Conservation (phyloP, 352 stramenopile species). For the Pythium phragmiticola region DNA sequence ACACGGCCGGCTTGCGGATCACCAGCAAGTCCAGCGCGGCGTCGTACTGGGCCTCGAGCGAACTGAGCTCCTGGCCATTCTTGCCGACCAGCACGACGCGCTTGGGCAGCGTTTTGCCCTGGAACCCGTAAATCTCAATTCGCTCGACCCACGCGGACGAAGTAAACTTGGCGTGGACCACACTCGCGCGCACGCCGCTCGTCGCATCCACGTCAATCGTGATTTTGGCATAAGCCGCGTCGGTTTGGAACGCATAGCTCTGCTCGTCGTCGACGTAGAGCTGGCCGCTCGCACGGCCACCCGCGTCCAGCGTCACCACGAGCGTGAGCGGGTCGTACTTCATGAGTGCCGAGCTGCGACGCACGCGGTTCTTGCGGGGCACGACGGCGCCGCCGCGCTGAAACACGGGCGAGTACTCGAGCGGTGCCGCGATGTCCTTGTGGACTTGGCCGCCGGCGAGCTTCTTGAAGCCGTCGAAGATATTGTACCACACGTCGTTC, state of each 20-base stretch:
- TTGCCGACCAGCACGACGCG: slow-evolving; percentile 36
- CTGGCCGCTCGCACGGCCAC: slow-evolving; percentile 74
- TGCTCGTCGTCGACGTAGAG: slow-evolving; percentile 98
- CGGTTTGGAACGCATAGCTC: slow-evolving; percentile 66
- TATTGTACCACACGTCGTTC: slow-evolving; percentile 91
- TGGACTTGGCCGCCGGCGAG: slow-evolving; percentile 55
- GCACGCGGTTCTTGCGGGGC: slow-evolving; percentile 94
- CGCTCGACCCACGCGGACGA: slow-evolving; percentile 75
- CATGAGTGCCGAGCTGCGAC: slow-evolving; percentile 94
- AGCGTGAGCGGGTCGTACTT: slow-evolving; percentile 97
- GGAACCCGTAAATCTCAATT: slow-evolving; percentile 78
- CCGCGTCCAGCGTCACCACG: slow-evolving; percentile 89
- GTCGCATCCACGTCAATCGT: slow-evolving; percentile 38
- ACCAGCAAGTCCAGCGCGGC: slow-evolving; percentile 56
- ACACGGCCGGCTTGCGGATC: slow-evolving; percentile 81
- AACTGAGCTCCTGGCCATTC: slow-evolving; percentile 21
- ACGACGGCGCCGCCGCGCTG: slow-evolving; percentile 96
- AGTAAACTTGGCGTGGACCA: slow-evolving; percentile 41
- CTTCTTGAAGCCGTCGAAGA: slow-evolving; percentile 65
- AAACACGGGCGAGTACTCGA: slow-evolving; percentile 97
- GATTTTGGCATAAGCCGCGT: slow-evolving; percentile 52
- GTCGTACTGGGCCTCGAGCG: slow-evolving; percentile 72
- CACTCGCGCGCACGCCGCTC: slow-evolving; percentile 32
- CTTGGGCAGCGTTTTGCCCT: slow-evolving; percentile 38
- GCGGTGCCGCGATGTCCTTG: slow-evolving; percentile 68